Conservation (phyloP, 2,329 filamentous ascomycete genomes). For the Emergomyces pasteurianus region DNA sequence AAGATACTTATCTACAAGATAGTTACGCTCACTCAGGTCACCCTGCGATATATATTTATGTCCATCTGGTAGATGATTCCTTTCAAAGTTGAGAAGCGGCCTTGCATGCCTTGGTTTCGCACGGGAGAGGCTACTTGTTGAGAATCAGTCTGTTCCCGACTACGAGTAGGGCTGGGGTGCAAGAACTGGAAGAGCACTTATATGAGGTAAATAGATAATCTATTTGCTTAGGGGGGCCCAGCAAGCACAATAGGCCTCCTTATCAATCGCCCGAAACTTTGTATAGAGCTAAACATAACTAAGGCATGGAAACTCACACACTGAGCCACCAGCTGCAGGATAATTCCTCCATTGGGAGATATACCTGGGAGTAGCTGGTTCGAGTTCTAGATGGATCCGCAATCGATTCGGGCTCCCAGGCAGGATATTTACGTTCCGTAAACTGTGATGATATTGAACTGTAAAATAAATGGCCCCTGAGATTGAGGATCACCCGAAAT, state of each 20-base stretch:
- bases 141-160: constrained; percentile 2
- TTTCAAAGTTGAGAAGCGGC: constrained; percentile 20
- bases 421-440: no score
- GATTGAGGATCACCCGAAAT: no score
- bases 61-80: constrained; percentile 19
- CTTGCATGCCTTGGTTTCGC: constrained; percentile 19
- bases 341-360: constrained; percentile 19
- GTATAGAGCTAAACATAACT: constrained; percentile 20
- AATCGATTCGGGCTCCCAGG: constrained; percentile 23
- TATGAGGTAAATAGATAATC: constrained; percentile 9
- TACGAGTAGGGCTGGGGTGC: neutral
- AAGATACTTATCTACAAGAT: constrained; percentile 18
- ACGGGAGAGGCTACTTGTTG: constrained; percentile 12
- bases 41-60: constrained; percentile 18
- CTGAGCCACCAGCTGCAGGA: constrained; percentile 15
- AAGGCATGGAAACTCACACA: constrained; percentile 18
- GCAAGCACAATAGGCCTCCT: constrained; percentile 7
- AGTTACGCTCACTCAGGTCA: constrained; percentile 21
- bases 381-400: constrained; percentile 2
- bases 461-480: no score
- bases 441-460: no score
- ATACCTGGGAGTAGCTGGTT: constrained; percentile 5
- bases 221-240: constrained; percentile 10
- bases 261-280: constrained; percentile 16
- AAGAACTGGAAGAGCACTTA: neutral